These are phyloP conservation scores for Arthromyces matolae DNA, from an alignment of 768 basidiomycete species.

Conservation along the genomic window DNA sequence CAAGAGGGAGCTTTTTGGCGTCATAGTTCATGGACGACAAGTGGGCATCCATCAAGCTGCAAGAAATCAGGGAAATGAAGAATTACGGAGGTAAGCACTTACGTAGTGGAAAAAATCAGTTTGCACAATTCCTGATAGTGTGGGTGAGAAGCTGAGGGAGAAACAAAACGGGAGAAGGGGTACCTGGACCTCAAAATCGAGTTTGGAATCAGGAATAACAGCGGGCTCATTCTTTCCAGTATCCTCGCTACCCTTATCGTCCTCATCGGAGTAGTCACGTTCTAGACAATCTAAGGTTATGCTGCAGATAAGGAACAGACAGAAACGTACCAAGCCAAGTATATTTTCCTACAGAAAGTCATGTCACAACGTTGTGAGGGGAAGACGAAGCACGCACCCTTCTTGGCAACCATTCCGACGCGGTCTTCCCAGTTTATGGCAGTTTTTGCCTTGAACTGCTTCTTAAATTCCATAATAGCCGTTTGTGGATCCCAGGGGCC, in stretches of 20 bases:
- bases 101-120: constrained; percentile 52
- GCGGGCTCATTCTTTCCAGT: constrained; percentile 27
- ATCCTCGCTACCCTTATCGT: constrained; percentile 33
- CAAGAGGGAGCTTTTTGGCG: constrained; percentile 60
- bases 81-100: neutral
- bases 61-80: neutral
- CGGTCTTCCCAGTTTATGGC: constrained; percentile 46
- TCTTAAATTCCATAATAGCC: constrained; percentile 53
- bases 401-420: constrained; percentile 47
- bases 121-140: constrained; percentile 38
- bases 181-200: constrained; percentile 45
- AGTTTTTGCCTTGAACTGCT: constrained; percentile 57
- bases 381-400: constrained; percentile 32
- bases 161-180: neutral
- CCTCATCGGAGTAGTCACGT: constrained; percentile 50
- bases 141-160: neutral
- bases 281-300: constrained; percentile 27
- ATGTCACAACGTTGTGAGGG: neutral
- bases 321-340: constrained; percentile 46
- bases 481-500: constrained; percentile 39
- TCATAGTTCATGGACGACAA: constrained; percentile 65
- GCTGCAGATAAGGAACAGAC: neutral
- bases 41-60: constrained; percentile 49
- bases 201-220: constrained; percentile 43
- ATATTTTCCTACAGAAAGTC: constrained; percentile 46